Evolutionary conservation across 2,329 filamentous ascomycete species (phyloP).

Genomic region (Fusarium acutatum): DNA sequence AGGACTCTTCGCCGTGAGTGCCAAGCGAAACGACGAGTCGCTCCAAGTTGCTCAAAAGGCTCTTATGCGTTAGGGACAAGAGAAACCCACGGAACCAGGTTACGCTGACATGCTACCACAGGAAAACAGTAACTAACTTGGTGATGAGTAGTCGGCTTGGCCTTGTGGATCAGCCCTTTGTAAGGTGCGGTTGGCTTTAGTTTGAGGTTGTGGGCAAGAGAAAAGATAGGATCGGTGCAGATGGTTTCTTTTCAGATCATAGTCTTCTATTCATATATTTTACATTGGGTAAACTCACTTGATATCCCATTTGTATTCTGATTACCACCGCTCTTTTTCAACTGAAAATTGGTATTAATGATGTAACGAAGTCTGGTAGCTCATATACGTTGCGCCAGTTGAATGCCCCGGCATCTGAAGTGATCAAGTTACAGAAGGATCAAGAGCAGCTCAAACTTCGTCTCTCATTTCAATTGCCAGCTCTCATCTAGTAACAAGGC

Average conservation of each 20-base stretch:
- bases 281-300: neutral
- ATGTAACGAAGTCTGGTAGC: neutral
- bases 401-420: neutral
- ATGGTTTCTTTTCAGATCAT: neutral
- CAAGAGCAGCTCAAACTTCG: neutral
- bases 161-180: neutral
- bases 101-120: neutral
- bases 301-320: neutral
- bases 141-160: neutral
- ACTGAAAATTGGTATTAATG: neutral
- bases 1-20: neutral
- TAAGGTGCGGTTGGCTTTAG: neutral
- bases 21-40: neutral
- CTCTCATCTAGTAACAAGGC: neutral
- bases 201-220: neutral
- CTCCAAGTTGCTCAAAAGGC: neutral
- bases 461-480: neutral
- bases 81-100: neutral
- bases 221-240: neutral
- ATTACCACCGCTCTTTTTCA: fast-evolving
- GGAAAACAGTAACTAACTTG: neutral
- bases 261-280: neutral
- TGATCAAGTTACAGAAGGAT: neutral
- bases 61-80: neutral
- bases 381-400: neutral